Conservation (phyloP, 2,329 filamentous ascomycete genomes). For the Pyrenophora tritici-repentis region DNA sequence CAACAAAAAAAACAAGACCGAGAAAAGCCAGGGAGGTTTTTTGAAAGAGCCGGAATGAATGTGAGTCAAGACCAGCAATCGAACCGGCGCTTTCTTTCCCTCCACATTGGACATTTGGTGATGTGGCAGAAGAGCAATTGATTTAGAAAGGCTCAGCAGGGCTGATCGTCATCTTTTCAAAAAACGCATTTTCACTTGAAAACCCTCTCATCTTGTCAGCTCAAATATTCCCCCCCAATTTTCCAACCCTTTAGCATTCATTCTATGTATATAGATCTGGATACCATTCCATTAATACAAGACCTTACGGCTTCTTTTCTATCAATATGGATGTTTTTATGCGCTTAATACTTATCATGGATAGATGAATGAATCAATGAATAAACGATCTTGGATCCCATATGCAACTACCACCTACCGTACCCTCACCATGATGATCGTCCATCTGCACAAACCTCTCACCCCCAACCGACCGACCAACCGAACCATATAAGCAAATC, state of each 20-base stretch:
- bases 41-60: slow-evolving; percentile 20
- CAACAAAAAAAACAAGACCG: not conserved
- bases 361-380: no score
- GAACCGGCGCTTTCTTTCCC: slow-evolving; percentile 27
- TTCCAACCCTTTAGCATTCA: slow-evolving; percentile 31
- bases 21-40: slow-evolving; percentile 14
- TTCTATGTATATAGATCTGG: slow-evolving; percentile 16
- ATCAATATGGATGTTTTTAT: no score
- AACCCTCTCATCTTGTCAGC: not conserved
- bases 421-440: no score
- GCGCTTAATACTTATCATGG: no score
- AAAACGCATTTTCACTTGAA: not conserved
- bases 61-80: slow-evolving; percentile 17
- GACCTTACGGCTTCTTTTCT: no score
- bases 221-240: not conserved
- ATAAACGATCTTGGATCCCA: no score
- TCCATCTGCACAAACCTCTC: no score
- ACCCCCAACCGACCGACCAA: no score
- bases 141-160: slow-evolving; percentile 1
- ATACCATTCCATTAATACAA: slow-evolving; percentile 5
- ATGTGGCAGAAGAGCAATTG: slow-evolving; percentile 2
- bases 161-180: not conserved
- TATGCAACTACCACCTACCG: no score
- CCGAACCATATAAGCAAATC: no score
- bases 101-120: slow-evolving; percentile 12